phyloP scores from a whole-genome alignment of 2,329 filamentous ascomycete species.

The Penicillium sclerotigenum region DNA sequence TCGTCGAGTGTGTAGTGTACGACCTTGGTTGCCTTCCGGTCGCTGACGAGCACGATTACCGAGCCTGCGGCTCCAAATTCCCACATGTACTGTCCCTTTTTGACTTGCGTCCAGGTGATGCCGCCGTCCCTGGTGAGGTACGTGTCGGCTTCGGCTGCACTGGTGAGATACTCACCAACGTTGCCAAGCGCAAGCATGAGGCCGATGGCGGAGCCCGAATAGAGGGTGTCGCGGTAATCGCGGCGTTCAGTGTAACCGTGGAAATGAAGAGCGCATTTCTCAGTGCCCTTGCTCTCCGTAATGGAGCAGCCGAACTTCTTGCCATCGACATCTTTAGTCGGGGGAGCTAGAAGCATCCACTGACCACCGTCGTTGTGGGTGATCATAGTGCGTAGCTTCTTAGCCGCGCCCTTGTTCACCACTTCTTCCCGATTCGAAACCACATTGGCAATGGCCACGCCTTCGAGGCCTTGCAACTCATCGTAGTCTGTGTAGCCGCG shows the following conservation, averaged over 20 bases:
- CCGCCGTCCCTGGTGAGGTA: slow-evolving; percentile 93
- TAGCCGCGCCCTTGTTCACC: slow-evolving; percentile 60
- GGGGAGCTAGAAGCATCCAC: slow-evolving; percentile 76
- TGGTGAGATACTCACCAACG: slow-evolving; percentile 69
- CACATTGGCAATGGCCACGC: slow-evolving; percentile 81
- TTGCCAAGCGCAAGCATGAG: slow-evolving; percentile 91
- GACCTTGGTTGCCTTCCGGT: slow-evolving; percentile 63
- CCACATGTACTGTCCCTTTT: slow-evolving; percentile 87
- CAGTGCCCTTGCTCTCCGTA: slow-evolving; percentile 50
- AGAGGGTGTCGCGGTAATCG: slow-evolving; percentile 81
- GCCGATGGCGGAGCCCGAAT: slow-evolving; percentile 81
- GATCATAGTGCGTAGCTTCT: slow-evolving; percentile 85
- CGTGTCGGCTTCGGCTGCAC: slow-evolving; percentile 72
- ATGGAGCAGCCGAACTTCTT: slow-evolving; percentile 68
- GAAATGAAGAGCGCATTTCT: slow-evolving; percentile 81
- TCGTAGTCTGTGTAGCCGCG: slow-evolving; percentile 88
- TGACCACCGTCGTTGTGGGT: slow-evolving; percentile 94
- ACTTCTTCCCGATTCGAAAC: slow-evolving; percentile 70
- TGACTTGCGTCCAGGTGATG: slow-evolving; percentile 78
- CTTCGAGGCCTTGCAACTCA: slow-evolving; percentile 88
- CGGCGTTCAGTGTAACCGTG: slow-evolving; percentile 91
- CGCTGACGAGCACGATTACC: slow-evolving; percentile 80
- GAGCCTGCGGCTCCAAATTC: slow-evolving; percentile 95
- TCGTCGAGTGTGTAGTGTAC: slow-evolving; percentile 77
- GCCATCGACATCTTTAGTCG: slow-evolving; percentile 65